These are phyloP conservation scores for Gossypium trilobum DNA, from an alignment of 441 rosid species.

Conservation along the genomic window DNA sequence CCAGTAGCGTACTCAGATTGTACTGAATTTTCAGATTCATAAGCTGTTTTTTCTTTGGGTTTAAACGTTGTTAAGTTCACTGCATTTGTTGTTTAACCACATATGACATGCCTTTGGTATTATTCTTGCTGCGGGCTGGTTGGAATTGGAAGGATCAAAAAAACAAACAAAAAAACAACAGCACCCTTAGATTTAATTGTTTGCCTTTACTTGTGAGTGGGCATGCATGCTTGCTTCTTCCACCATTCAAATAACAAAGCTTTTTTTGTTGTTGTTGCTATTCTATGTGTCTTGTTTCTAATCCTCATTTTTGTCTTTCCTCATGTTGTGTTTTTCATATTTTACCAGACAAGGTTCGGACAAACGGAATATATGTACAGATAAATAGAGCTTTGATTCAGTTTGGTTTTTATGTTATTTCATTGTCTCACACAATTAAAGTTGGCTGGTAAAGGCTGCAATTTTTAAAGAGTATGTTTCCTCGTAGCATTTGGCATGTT, in stretches of 20 bases:
- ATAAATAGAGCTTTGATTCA: not conserved
- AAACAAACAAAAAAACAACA: constrained; percentile 13
- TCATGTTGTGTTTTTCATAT: not conserved
- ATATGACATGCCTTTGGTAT: constrained; percentile 37
- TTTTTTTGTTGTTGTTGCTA: not conserved
- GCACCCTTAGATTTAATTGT: constrained; percentile 32
- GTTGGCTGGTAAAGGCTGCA: too few species aligned
- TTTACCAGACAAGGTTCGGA: constrained; percentile 18
- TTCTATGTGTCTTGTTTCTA: not conserved
- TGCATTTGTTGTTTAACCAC: constrained; percentile 24
- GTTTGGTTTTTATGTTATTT: too few species aligned
- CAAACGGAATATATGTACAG: not conserved
- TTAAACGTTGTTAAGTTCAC: too few species aligned
- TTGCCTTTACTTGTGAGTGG: constrained; percentile 35
- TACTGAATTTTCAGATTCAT: constrained; percentile 37
- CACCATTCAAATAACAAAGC: constrained; percentile 34
- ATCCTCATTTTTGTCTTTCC: not conserved
- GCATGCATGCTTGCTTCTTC: constrained; percentile 18
- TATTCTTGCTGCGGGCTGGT: constrained; percentile 38
- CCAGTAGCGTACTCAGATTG: constrained; percentile 77
- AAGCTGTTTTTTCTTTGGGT: too few species aligned
- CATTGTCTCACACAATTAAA: too few species aligned
- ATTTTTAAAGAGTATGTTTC: too few species aligned
- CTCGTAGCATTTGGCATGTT: too few species aligned
- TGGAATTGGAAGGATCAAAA: not conserved